Evolutionary conservation across 2,329 filamentous ascomycete species (phyloP), one percentile per base, ranked within the genome.

Genomic region (Beauveria brongniartii): DNA sequence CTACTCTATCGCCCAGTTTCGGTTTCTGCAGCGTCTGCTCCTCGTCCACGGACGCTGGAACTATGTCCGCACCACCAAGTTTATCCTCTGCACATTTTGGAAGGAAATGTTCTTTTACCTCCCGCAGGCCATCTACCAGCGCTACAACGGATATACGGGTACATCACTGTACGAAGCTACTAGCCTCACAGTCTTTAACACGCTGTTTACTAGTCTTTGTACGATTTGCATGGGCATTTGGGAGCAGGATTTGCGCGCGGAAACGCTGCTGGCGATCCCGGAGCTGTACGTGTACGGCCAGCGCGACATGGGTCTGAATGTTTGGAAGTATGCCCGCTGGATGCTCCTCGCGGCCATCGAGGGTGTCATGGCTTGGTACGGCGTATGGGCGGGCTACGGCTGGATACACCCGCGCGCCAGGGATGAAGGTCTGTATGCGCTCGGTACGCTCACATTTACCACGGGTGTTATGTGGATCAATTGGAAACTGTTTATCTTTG

Each of bases 221-320:
- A 90, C 94, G 26, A 95, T 97, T 64, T 89, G 95, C 68, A 83
- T 96, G 65, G 93, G 92, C 12, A 88, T 96, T 20, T 96, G 94
- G 75, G 92, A 96, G 70, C 91, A 96, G 71, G 93, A 97, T 69
- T 80, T 97, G 3, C 78, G 82, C 4, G 88, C 92, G 0, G 85
- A 91, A 37, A 97, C 93, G 0, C 79, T 97, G 2, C 80, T 97
- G n/a, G 93, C 93, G 0, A 88, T 96, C 0, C 93, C 93, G 0
- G 93, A 97, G 72, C 81, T 97, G 1, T 97, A 97, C 73, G 85
- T 86, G 12, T 90, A 88, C 64, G 91, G 92, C 5, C 91, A 94
- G 74, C 82, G 82, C 22, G 82, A 83, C 63, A 77, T 74, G 65
- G 91, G 88, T 0, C 87, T 96, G 70, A 93, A 93, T 69, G 80